A percentile compares a stretch with the other conserved stretches of the same genome.
These are phyloP conservation scores for Colletotrichum brevisporum DNA, from an alignment of 2,329 filamentous ascomycete genomes.

Conservation along the genomic window DNA sequence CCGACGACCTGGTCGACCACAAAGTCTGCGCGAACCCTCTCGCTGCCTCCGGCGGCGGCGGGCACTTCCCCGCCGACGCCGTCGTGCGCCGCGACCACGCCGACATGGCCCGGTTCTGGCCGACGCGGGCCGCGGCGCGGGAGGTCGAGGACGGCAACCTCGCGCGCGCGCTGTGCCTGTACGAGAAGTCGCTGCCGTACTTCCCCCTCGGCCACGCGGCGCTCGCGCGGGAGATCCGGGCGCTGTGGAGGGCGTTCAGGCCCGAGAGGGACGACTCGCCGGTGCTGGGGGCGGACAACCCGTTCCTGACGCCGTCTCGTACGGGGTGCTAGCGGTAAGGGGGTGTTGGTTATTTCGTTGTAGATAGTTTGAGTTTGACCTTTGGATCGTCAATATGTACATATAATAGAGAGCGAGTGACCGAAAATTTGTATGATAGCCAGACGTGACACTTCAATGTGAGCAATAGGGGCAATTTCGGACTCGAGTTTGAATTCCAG, in stretches of 20 bases:
- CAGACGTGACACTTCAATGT: no score
- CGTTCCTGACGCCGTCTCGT: neutral
- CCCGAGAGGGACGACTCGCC: neutral
- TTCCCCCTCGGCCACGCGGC: neutral
- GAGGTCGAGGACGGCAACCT: neutral
- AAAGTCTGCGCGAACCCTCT: neutral
- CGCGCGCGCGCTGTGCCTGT: conserved; percentile 6
- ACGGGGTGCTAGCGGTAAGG: neutral
- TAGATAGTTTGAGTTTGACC: no score
- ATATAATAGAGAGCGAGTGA: no score
- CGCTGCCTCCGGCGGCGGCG: no score
- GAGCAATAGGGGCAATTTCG: no score
- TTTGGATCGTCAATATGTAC: no score
- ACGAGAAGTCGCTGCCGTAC: conserved; percentile 5
- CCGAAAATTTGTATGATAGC: no score
- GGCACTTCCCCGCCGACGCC: neutral
- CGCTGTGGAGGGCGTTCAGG: neutral
- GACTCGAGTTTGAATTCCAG: no score
- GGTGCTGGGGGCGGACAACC: neutral
- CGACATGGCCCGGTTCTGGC: neutral
- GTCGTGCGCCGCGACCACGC: neutral
- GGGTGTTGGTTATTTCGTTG: neutral
- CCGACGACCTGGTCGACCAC: neutral
- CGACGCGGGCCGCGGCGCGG: neutral
- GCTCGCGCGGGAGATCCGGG: neutral